Evolutionary conservation across 345 rosid species (phyloP), one percentile per base, ranked within the genome.

Genomic region (Viola odorata): DNA sequence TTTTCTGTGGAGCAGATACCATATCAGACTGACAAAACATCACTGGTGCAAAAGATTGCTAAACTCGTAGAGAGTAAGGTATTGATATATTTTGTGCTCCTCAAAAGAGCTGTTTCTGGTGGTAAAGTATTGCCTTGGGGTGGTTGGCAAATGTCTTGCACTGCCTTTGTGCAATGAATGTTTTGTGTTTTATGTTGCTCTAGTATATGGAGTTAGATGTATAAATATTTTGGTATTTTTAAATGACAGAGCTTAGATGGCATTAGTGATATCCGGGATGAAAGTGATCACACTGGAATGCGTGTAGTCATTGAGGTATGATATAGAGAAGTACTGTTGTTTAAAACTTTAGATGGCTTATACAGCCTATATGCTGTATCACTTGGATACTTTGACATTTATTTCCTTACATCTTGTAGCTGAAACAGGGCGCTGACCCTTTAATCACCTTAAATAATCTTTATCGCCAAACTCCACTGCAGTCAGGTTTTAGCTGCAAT

Each of bases 11-110:
- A 23, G 65, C 85, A 92, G 98, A 71, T 92, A 65, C 98, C 98
- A 64, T 92, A 89, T 70, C 97, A 87, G 66, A 85, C 91, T 45
- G 89, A 89, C 82, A 89, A 92, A 79, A 80, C 98, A 60, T 84
- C 80, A 10, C 96, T 92, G 17, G 91, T 92, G 74, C 82, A 89
- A 81, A 92, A 89, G 86, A 89, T 92, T 75, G 98, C 98, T 47
- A 97, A 92, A 62, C 96, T 89, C 65, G 98, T 92, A 44, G 98
- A 89, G 74, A 78, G 58, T 62, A 89, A 89, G 96, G 96, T 92
- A 82, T 62, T 61, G 37, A 50, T 15, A 3, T 23, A 51, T 51
- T 13, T 37, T 51, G 32, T 23, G 2, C 32, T 23, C 2, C 32
- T 23, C 32, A 2, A 23, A 23, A 23, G 32, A 23, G 2, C 32